Evolutionary conservation across 2,329 filamentous ascomycete species (phyloP).

Genomic region (Chalaropsis thielavioides): DNA sequence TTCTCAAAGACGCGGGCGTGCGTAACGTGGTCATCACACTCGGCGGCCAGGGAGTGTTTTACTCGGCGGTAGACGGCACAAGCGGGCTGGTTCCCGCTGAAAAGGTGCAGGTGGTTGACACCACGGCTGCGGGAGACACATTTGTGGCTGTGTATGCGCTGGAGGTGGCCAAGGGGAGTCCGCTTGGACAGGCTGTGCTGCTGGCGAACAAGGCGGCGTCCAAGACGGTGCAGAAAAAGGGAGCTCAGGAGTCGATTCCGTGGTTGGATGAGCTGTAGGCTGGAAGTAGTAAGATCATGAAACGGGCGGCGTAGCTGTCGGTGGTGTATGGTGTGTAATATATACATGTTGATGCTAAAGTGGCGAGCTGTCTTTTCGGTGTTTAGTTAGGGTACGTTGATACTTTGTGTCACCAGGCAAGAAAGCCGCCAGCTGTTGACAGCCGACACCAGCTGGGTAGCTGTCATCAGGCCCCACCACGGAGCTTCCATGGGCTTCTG

Average conservation of each 20-base stretch:
- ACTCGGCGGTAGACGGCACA: constrained; percentile 29
- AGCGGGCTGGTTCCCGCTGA: constrained; percentile 30
- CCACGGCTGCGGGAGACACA: constrained; percentile 60
- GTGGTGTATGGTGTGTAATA: neutral
- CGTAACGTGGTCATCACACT: constrained; percentile 53
- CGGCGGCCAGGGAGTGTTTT: constrained; percentile 46
- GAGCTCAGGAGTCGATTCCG: constrained; percentile 18
- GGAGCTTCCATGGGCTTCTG: constrained; percentile 13
- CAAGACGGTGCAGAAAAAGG: constrained; percentile 16
- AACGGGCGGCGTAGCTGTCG: neutral
- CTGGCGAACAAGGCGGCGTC: constrained; percentile 16
- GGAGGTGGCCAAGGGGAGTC: constrained; percentile 14
- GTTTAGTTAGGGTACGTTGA: neutral
- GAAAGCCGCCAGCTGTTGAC: no score
- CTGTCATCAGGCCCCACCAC: neutral
- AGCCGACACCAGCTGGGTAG: neutral
- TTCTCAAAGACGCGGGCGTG: constrained; percentile 46
- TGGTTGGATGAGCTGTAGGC: constrained; percentile 16
- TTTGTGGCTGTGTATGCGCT: constrained; percentile 55
- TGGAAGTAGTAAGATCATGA: neutral
- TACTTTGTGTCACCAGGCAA: neutral
- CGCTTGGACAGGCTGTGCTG: constrained; percentile 8
- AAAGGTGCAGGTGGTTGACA: constrained; percentile 51
- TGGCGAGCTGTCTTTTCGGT: neutral
- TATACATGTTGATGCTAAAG: no score